phyloP scores from a whole-genome alignment of 2,329 filamentous ascomycete genomes.

The Ophiocordyceps robertsii region DNA sequence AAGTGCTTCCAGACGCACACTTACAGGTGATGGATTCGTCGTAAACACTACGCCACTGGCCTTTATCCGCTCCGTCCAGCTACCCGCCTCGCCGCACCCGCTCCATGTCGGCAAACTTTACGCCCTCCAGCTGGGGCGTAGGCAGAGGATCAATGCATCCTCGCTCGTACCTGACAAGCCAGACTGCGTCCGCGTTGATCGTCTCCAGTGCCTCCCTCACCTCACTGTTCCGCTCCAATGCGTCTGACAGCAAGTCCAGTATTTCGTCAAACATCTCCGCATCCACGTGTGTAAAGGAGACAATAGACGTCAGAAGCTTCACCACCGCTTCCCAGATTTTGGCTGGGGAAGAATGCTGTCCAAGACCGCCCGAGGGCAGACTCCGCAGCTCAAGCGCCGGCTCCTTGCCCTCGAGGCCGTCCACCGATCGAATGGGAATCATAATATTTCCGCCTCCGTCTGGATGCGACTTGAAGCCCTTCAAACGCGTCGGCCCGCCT shows the following conservation, averaged over 20 bases:
- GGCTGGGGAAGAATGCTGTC: conserved; percentile 45
- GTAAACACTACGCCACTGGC: background rate
- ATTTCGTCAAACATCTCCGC: conserved; percentile 61
- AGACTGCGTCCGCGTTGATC: conserved; percentile 64
- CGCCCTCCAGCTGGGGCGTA: conserved; percentile 28
- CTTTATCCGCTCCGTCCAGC: conserved; percentile 1
- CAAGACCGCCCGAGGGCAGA: conserved; percentile 24
- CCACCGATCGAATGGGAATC: conserved; percentile 17
- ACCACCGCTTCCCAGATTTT: conserved; percentile 53
- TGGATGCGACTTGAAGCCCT: background rate
- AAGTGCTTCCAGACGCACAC: conserved; percentile 1
- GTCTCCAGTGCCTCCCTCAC: conserved; percentile 45
- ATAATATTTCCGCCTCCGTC: conserved; percentile 10
- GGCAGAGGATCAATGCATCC: conserved; percentile 23
- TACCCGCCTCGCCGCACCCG: conserved; percentile 3
- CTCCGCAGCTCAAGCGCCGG: conserved; percentile 2
- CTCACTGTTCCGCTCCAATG: conserved; percentile 28
- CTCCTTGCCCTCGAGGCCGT: conserved; percentile 8
- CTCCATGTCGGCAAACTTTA: conserved; percentile 21
- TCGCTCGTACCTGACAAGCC: conserved; percentile 46
- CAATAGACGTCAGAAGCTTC: conserved; percentile 44
- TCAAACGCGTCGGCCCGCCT: conserved; percentile 5
- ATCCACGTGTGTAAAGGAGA: conserved; percentile 48
- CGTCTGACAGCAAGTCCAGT: conserved; percentile 44
- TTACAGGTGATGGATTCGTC: background rate